Percentiles rank a stretch among this genome's conserved stretches.
Evolutionary conservation across 192 early-diverging fungal species (phyloP).

Genomic region (Coemansia sp.): DNA sequence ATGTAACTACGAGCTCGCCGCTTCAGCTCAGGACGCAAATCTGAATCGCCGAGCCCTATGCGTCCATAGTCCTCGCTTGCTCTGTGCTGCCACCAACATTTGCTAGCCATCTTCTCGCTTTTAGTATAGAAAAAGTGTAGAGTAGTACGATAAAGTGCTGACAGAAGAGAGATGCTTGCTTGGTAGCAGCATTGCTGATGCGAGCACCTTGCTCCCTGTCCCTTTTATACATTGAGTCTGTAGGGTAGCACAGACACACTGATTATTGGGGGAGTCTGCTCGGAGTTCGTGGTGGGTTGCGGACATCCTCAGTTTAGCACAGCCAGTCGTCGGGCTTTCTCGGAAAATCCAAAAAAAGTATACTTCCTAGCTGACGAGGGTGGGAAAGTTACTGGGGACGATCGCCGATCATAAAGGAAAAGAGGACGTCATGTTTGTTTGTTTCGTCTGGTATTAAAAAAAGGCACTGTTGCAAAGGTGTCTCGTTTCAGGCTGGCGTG

Average conservation of each 20-base stretch:
- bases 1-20: conserved; percentile 26
- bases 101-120: conserved; percentile 21
- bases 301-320: conserved; percentile 1
- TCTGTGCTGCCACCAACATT: conserved; percentile 27
- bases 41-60: conserved; percentile 17
- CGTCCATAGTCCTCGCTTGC: conserved; percentile 39
- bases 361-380: background rate
- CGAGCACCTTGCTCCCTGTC: background rate
- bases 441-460: background rate
- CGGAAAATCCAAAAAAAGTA: background rate
- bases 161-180: background rate
- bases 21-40: conserved; percentile 25
- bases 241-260: background rate
- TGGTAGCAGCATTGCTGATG: background rate
- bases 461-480: background rate
- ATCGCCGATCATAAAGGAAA: background rate
- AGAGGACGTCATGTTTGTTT: background rate
- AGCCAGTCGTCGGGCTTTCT: background rate
- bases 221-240: background rate
- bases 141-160: background rate
- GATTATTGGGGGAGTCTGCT: background rate
- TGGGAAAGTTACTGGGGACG: background rate
- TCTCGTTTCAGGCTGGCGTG: background rate
- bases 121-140: background rate
- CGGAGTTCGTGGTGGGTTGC: conserved; percentile 1